Evolutionary conservation across 306 rosid genomes (phyloP).

Genomic region (Crotalaria pallida): DNA sequence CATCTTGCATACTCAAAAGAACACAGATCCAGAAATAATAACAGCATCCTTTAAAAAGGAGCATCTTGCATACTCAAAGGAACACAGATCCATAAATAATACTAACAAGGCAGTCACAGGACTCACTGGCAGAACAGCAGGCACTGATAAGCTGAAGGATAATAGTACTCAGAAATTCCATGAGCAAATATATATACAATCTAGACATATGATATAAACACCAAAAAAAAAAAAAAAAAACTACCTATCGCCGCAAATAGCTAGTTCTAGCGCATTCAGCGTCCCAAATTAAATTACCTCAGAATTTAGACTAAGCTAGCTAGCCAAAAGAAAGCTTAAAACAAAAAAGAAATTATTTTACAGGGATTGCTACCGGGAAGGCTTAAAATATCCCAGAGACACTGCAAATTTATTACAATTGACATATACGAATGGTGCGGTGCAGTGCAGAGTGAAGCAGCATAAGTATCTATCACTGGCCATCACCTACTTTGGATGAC

Average conservation of each 20-base stretch:
- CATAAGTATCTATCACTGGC: constrained; percentile 18
- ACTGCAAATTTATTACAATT: neutral
- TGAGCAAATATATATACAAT: constrained; percentile 13
- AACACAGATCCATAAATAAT: neutral
- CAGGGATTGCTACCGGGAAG: constrained; percentile 48
- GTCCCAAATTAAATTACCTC: constrained; percentile 29
- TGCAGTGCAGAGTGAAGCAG: neutral
- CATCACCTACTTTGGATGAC: constrained; percentile 55
- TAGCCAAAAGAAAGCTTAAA: neutral
- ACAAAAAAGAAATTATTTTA: constrained; percentile 16
- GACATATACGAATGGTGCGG: neutral
- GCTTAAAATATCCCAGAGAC: constrained; percentile 56
- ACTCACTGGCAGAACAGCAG: neutral
- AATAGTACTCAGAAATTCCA: constrained; percentile 15
- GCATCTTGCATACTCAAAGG: neutral
- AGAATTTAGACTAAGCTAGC: constrained; percentile 35
- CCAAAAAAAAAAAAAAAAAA: constrained; percentile 3
- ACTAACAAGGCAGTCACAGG: neutral
- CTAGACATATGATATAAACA: constrained; percentile 13
- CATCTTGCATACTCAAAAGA: neutral
- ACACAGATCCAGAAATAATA: neutral
- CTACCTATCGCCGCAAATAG: constrained; percentile 12
- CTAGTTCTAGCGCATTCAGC: constrained; percentile 25
- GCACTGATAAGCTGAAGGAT: neutral
- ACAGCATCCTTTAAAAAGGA: too few species aligned